Base-by-base conservation (phyloP, 495 filamentous ascomycete species). In the Venustampulla echinocandica region DNA sequence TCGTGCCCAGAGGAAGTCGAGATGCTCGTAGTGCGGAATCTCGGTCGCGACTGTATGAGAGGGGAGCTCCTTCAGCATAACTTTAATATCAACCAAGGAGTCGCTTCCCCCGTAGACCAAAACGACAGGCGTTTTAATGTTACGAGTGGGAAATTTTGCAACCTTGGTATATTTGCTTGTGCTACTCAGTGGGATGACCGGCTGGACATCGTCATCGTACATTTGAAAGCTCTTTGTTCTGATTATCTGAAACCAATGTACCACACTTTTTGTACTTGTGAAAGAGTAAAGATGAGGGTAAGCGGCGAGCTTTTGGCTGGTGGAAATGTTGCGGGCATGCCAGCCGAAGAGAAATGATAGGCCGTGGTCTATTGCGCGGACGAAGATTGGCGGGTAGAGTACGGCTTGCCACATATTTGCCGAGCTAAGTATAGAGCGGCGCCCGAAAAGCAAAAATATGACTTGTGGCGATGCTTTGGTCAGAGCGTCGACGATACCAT, bases 241-340 rank as follows among this genome's bases (percentile, higher is more conserved):
- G 52, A 98, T 97, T 56, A 98, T 95, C 59, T 98, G 92, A 64
- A 98, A 98, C 92, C 92, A 98, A 56, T 98, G 92, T 0, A 98
- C 92, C 7, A 95, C 86, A 11, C 81, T 85, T 59, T 98, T 98
- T 47, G 88, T 94, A 59, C 85, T 90, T 0, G 92, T 95, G 61
- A 88, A 97, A 2, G 89, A 95, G 61, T 93, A 98, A 1, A 98
- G 69, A 63, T 98, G 93, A 20, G 90, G 80, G 57, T 98, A 98
- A n/a, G 88, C 89, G 20, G 92, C 92, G 4, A 97, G 77, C 62
- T 98, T 98, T 64, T 98, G 92, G 36, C 81, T 80, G 13, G 77
- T 70, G 22, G 77, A 80, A 55, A 98, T 95, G 58, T 96, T 98
- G 48, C 70, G 64, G n/a, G 81, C 83, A 22, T 74, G 73, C 92